phyloP scores from a whole-genome alignment of 2,329 filamentous ascomycete genomes.

The Cladophialophora immunda region DNA sequence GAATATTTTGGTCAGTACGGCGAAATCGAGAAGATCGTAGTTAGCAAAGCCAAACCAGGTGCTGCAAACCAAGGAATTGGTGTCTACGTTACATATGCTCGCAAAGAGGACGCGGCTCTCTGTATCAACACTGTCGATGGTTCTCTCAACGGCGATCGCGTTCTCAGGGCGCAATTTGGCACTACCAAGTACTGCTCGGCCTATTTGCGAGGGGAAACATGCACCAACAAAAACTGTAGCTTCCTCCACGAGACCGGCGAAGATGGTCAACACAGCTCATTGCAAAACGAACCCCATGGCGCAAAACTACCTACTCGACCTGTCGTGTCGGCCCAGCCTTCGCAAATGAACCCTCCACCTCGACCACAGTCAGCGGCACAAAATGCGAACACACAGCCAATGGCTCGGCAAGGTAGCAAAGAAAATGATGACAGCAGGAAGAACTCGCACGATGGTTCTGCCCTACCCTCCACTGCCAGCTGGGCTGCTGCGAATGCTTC shows the following conservation, averaged over 20 bases:
- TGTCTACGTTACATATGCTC: slow-evolving; percentile 97
- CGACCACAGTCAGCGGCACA: slow-evolving; percentile 51
- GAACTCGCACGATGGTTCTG: slow-evolving; percentile 80
- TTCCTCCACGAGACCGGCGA: slow-evolving; percentile 98
- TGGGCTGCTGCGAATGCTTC: slow-evolving; percentile 80
- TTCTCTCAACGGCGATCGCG: slow-evolving; percentile 86
- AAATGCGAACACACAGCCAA: slow-evolving; percentile 59
- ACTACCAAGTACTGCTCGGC: slow-evolving; percentile 99
- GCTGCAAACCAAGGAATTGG: slow-evolving; percentile 83
- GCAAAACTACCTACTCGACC: slow-evolving; percentile 47
- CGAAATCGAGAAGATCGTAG: slow-evolving; percentile 97
- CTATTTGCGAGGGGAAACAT: slow-evolving; percentile 92
- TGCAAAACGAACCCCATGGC: slow-evolving; percentile 41
- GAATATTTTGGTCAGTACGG: slow-evolving; percentile 99
- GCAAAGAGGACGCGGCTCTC: slow-evolving; percentile 84
- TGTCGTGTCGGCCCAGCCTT: slow-evolving; percentile 49
- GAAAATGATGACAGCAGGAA: slow-evolving; percentile 68
- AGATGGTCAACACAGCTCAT: slow-evolving; percentile 62
- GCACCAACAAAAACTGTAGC: slow-evolving; percentile 96
- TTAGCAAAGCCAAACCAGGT: slow-evolving; percentile 89
- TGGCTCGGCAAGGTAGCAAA: slow-evolving; percentile 77
- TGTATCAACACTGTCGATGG: slow-evolving; percentile 95
- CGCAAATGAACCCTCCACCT: slow-evolving; percentile 47
- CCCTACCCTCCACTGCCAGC: slow-evolving; percentile 90
- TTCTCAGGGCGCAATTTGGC: slow-evolving; percentile 78